phyloP scores from a whole-genome alignment of 306 rosid genomes.

The Prunus mume region DNA sequence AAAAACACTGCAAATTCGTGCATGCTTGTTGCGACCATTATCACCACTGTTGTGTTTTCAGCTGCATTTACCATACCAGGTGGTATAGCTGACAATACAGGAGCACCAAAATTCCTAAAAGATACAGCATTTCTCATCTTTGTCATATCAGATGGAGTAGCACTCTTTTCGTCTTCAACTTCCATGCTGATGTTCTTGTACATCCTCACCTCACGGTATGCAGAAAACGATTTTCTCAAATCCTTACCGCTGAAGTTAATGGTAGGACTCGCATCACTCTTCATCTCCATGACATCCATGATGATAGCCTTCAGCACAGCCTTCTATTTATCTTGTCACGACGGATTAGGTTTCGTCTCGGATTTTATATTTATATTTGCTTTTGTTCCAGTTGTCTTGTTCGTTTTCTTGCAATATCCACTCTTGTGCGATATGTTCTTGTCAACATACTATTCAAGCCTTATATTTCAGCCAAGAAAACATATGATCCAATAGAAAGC shows the following conservation, averaged over 20 bases:
- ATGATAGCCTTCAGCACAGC: slow-evolving; percentile 44
- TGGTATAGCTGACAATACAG: slow-evolving; percentile 20
- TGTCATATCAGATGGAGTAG: slow-evolving; percentile 34
- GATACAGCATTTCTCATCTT: slow-evolving; percentile 8
- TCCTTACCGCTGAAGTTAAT: slow-evolving; percentile 46
- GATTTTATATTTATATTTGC: slow-evolving; percentile 20
- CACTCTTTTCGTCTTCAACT: slow-evolving; percentile 44
- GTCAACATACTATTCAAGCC: slow-evolving; percentile 33
- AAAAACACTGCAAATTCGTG: slow-evolving; percentile 43
- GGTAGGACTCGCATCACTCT: slow-evolving; percentile 35
- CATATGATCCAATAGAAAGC: slow-evolving; percentile 13
- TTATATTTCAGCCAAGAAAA: slow-evolving; percentile 34
- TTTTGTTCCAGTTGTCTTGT: slow-evolving; percentile 32
- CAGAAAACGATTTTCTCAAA: slow-evolving; percentile 40
- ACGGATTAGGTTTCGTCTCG: slow-evolving; percentile 34
- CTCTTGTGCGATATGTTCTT: slow-evolving; percentile 37
- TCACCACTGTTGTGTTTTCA: slow-evolving; percentile 46
- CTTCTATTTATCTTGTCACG: slow-evolving; percentile 27
- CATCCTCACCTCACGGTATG: slow-evolving; percentile 47
- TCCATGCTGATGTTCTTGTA: slow-evolving; percentile 46
- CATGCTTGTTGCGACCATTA: slow-evolving; percentile 47
- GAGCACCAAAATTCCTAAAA: slow-evolving; percentile 3
- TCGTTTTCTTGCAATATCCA: slow-evolving; percentile 25
- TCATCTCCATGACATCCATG: slow-evolving; percentile 49
- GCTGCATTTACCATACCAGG: slow-evolving; percentile 49